These are phyloP conservation scores for Suhomyces xylopsoci DNA, from an alignment of 805 yeast species.

Conservation along the genomic window DNA sequence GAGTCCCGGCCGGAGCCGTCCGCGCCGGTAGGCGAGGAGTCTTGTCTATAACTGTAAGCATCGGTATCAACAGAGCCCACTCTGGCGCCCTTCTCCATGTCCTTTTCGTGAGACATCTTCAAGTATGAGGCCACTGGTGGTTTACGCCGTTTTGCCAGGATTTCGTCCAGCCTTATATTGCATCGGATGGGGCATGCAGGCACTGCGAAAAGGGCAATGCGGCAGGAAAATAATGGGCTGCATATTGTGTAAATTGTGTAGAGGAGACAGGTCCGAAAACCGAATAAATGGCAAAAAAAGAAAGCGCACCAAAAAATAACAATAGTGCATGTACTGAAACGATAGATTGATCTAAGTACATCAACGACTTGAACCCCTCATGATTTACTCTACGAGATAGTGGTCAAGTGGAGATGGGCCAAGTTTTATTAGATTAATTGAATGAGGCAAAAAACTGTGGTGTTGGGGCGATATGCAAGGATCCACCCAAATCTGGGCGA, in stretches of 20 bases:
- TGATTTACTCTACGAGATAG: background rate
- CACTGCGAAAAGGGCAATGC: background rate
- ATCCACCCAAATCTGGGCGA: background rate
- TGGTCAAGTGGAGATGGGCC: background rate
- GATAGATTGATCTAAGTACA: background rate
- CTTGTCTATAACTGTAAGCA: slow-evolving; percentile 11
- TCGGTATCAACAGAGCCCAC: slow-evolving; percentile 7
- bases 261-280: background rate
- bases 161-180: background rate
- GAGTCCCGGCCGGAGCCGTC: background rate
- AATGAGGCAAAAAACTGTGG: background rate
- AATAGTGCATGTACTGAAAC: background rate
- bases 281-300: background rate
- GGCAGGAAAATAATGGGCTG: background rate
- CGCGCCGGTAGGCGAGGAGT: slow-evolving; percentile 4
- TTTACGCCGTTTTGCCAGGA: background rate
- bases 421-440: too few relatives aligned
- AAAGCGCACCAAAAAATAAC: background rate
- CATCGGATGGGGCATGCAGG: background rate
- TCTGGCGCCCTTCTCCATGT: slow-evolving; percentile 1
- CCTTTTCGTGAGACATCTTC: slow-evolving; percentile 2
- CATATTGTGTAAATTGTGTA: background rate
- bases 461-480: too few relatives aligned
- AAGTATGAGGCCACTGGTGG: background rate
- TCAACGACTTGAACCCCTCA: background rate